These are phyloP conservation scores for Breviolum minutum DNA, from an alignment of 73 alveolate genomes.

Conservation along the genomic window DNA sequence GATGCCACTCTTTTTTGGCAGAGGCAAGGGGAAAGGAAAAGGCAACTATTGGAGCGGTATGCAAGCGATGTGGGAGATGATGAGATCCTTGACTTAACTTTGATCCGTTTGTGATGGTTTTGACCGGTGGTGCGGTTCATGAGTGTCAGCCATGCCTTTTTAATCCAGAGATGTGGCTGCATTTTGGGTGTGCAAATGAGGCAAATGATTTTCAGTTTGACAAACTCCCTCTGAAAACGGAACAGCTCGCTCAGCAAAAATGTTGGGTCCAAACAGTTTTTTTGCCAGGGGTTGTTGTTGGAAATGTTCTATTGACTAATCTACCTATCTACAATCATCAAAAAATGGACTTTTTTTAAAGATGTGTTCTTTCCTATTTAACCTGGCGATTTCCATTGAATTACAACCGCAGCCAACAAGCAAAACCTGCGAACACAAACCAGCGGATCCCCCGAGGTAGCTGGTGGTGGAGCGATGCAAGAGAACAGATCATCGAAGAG, in stretches of 20 bases:
- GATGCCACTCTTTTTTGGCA: not conserved
- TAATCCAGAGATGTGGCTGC: no score
- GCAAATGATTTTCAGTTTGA: no score
- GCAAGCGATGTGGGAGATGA: constrained; percentile 92
- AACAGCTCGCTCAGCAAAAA: no score
- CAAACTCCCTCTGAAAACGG: no score
- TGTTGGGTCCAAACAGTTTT: no score
- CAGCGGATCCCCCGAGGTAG: not conserved
- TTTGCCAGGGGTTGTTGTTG: no score
- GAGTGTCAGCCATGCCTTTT: no score
- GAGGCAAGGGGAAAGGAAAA: constrained; percentile 85
- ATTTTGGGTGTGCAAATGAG: no score
- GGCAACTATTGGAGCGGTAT: constrained; percentile 19
- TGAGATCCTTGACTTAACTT: constrained; percentile 15
- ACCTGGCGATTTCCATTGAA: not conserved
- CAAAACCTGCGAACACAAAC: not conserved
- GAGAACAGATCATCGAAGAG: constrained; percentile 51
- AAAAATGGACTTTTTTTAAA: not conserved
- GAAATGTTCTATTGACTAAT: not conserved
- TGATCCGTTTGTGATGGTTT: not conserved
- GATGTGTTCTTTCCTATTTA: not conserved
- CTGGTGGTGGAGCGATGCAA: constrained; percentile 85
- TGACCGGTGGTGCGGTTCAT: no score
- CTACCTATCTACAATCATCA: not conserved
- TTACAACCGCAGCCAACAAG: not conserved